Base-by-base conservation (phyloP, 2,329 filamentous ascomycete species). In the Hortaea werneckii region DNA sequence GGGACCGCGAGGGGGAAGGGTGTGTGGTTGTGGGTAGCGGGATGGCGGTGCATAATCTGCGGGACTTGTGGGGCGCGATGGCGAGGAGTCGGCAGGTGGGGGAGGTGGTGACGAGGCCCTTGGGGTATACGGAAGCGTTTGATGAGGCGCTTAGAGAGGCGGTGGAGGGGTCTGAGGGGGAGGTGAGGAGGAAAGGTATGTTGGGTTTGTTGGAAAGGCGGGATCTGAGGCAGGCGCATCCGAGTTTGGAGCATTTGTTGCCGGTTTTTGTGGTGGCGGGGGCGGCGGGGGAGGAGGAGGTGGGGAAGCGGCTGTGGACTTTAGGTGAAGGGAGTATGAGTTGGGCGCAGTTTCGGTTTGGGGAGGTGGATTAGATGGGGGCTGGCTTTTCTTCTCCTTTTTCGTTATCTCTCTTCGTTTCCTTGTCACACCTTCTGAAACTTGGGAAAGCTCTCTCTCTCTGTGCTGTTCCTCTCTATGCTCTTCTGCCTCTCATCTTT, bases 21-120 rank as follows among this genome's bases (percentile, higher is more conserved):
- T 72, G 87, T 43, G 70, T 83, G 41, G 79, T 88, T 48, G 76
- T 88, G 40, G 77, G 77, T 26, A 82, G 82, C 0, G 84, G 84
- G 8, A 87, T 87, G 82, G 81, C 82, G 0, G 83, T 67, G 3
- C 65, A 67, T 37, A 67, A 67, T 46, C 43, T 66, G 29, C 46
- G 63, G 5, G 65, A 67, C 29, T 43, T 48, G 41, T 37, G 40
- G 41, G 26, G 28, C 20, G 41, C 41, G 20, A 41, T 32, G 37
- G 37, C 35, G 20, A 20, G 20, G 20, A 20, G 20, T 20, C 20
- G 20, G 20, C 20, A 4, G 20, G 4, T 20, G 20, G 20, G 20
- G 20, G 20, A 20, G 20, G 20, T 2, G 20, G 10, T 32, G 29
- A 48, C 43, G 2, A 50, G 45, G 26, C 51, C 51, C 8, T 46